A percentile compares a stretch with the other conserved stretches of the same genome.
These are phyloP conservation scores for Chenopodium album DNA, from an alignment of 148 eudicot genomes.

Conservation along the genomic window DNA sequence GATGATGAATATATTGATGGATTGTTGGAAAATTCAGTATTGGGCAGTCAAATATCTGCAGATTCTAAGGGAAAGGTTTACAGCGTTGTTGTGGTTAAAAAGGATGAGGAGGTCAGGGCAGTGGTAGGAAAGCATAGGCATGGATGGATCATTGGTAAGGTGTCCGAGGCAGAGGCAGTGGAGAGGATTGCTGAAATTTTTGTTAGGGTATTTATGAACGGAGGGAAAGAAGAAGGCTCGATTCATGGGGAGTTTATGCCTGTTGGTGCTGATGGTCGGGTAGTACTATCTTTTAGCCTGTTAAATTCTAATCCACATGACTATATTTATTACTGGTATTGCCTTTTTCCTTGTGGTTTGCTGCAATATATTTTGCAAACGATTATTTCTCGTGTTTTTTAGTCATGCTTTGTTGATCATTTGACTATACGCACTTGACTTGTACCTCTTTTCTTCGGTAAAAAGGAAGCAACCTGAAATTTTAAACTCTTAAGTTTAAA, in stretches of 20 bases:
- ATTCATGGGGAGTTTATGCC: slow-evolving; percentile 95
- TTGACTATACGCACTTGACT: not conserved
- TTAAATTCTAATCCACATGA: slow-evolving; percentile 89
- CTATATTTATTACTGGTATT: slow-evolving; percentile 91
- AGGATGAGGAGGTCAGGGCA: slow-evolving; percentile 52
- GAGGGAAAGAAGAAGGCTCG: slow-evolving; percentile 79
- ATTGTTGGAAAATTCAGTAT: slow-evolving; percentile 46
- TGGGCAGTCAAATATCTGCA: slow-evolving; percentile 29
- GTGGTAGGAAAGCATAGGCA: slow-evolving; percentile 94
- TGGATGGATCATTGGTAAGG: slow-evolving; percentile 78
- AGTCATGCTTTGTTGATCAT: slow-evolving; percentile 7
- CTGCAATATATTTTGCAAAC: not conserved
- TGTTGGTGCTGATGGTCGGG: slow-evolving; percentile 90
- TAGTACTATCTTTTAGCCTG: slow-evolving; percentile 91
- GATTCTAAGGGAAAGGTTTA: slow-evolving; percentile 54
- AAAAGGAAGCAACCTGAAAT: not conserved
- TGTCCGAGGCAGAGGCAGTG: slow-evolving; percentile 55
- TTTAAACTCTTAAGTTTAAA: not conserved
- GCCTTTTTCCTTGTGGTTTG: slow-evolving; percentile 4
- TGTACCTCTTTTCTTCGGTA: not conserved
- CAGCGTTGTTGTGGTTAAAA: slow-evolving; percentile 62
- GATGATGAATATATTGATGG: slow-evolving; percentile 60
- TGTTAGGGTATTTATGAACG: slow-evolving; percentile 69
- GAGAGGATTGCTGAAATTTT: slow-evolving; percentile 73
- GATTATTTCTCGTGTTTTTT: not conserved